phyloP scores from a whole-genome alignment of 192 early-diverging fungal species.

The Backusella luteola region DNA sequence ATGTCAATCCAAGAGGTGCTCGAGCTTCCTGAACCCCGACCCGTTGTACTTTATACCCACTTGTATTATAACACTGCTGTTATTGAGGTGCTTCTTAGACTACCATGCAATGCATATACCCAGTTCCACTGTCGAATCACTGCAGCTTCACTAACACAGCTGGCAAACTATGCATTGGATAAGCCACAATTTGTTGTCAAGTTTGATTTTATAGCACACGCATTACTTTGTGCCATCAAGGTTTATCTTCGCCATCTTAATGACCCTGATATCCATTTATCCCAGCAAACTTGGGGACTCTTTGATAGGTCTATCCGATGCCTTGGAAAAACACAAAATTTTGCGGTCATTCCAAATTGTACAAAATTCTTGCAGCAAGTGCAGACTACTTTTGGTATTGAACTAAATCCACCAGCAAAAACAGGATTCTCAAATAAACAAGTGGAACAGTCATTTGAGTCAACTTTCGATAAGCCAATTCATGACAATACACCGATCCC shows the following conservation, averaged over 20 bases:
- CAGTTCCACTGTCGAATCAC: not conserved
- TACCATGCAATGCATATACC: not conserved
- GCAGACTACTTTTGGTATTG: not conserved
- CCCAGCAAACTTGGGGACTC: conserved; percentile 8
- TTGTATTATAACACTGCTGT: conserved; percentile 7
- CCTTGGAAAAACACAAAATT: not conserved
- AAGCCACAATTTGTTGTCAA: not conserved
- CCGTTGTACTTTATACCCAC: not conserved
- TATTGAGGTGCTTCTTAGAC: not conserved
- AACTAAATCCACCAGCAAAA: not conserved
- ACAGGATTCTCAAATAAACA: not conserved
- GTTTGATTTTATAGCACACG: conserved; percentile 12
- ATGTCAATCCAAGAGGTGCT: not conserved
- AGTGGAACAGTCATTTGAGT: not conserved
- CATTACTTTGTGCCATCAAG: not conserved
- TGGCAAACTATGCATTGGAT: not conserved
- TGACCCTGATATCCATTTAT: not conserved
- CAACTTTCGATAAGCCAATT: not conserved
- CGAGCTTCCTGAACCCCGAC: not conserved
- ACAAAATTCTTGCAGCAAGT: conserved; percentile 17
- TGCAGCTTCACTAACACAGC: conserved; percentile 1
- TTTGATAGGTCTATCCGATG: conserved; percentile 11
- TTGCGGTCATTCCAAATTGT: conserved; percentile 11
- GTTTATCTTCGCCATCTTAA: not conserved
- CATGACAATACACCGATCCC: not conserved